Evolutionary conservation across 2,329 filamentous ascomycete species (phyloP).

Genomic region (Catunica adiposa): DNA sequence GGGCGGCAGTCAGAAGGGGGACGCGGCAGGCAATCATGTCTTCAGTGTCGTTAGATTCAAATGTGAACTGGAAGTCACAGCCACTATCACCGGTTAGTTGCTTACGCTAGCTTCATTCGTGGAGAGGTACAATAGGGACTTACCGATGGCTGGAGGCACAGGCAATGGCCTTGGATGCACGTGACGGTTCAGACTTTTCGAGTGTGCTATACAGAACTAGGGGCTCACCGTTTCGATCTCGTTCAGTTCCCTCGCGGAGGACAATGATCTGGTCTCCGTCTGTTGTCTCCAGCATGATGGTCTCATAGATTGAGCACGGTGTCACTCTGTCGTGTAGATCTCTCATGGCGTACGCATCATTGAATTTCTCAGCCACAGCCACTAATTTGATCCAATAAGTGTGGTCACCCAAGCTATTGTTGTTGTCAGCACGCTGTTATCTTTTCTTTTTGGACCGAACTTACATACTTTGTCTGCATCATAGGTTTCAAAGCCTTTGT

Average conservation of each 20-base stretch:
- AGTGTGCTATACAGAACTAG: not conserved
- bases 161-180: not conserved
- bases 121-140: not conserved
- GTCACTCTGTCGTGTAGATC: not conserved
- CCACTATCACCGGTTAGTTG: not conserved
- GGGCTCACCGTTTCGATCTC: not conserved
- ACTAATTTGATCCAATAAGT: not conserved
- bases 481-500: not conserved
- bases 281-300: not conserved
- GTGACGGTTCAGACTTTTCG: not conserved
- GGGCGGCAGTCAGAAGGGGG: not conserved
- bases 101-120: not conserved
- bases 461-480: not conserved
- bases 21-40: not conserved
- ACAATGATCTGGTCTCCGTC: not conserved
- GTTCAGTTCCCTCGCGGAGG: not conserved
- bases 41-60: not conserved
- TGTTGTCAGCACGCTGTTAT: no score
- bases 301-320: not conserved
- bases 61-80: not conserved
- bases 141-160: not conserved
- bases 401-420: not conserved
- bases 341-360: not conserved
- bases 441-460: no score
- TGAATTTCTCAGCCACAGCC: not conserved